These are phyloP conservation scores for Diaporthe sp. DNA, from an alignment of 2,329 filamentous ascomycete genomes.

Conservation along the genomic window DNA sequence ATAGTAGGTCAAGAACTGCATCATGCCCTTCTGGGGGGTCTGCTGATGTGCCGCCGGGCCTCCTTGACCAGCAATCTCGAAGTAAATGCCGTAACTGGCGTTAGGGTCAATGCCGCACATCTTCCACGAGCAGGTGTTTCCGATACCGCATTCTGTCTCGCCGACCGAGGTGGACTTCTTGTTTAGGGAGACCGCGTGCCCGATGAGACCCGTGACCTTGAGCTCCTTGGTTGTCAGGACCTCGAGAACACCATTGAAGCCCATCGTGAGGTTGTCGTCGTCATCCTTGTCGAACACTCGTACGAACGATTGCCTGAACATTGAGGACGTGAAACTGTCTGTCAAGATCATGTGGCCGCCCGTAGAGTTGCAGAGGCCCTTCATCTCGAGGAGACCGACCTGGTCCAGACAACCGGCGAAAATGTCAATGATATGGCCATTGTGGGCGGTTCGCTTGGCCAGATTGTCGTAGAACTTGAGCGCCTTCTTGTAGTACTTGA, in stretches of 20 bases:
- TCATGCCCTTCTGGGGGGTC: conserved; percentile 90
- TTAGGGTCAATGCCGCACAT: conserved; percentile 98
- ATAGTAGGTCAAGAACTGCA: conserved; percentile 99
- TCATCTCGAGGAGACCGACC: conserved; percentile 98
- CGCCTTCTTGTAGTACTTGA: conserved; percentile 99
- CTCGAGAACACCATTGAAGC: conserved; percentile 96
- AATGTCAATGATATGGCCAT: conserved; percentile 96
- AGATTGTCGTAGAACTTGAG: conserved; percentile 97
- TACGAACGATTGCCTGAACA: conserved; percentile 99
- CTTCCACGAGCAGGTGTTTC: conserved; percentile 99
- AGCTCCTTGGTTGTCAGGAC: conserved; percentile 97
- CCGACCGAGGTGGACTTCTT: conserved; percentile 98
- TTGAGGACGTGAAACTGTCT: conserved; percentile 97
- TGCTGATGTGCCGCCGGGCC: conserved; percentile 87
- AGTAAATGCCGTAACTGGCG: conserved; percentile 95
- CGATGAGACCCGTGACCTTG: conserved; percentile 97
- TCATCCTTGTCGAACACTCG: conserved; percentile 97
- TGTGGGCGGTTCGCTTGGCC: conserved; percentile 93
- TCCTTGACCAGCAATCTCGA: conserved; percentile 95
- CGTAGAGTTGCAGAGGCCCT: conserved; percentile 93
- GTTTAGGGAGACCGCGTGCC: conserved; percentile 95
- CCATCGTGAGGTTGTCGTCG: conserved; percentile 95
- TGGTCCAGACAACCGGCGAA: conserved; percentile 98
- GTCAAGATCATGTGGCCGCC: conserved; percentile 98
- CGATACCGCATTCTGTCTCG: conserved; percentile 97